Evolutionary conservation across 2,329 filamentous ascomycete species (phyloP).

Genomic region (Albifimbria verrucaria): DNA sequence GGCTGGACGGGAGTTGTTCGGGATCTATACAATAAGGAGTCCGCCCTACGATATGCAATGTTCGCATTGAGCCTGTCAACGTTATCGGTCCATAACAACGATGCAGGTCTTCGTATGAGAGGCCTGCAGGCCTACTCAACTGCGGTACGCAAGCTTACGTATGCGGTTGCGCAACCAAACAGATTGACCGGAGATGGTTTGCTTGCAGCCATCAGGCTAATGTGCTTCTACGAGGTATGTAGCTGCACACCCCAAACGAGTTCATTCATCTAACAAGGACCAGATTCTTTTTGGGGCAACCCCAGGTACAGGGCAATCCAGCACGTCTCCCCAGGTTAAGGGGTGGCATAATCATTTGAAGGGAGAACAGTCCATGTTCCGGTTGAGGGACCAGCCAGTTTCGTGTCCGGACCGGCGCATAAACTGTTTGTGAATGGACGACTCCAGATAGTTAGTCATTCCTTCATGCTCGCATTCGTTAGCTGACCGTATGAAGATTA

Average conservation of each 20-base stretch:
- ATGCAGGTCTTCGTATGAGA: not conserved
- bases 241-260: no score
- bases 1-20: not conserved
- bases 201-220: not conserved
- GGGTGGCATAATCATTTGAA: not conserved
- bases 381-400: not conserved
- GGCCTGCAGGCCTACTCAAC: not conserved
- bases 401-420: not conserved
- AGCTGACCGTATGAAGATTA: not conserved
- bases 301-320: not conserved
- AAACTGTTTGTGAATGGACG: not conserved
- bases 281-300: not conserved
- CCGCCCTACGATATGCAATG: not conserved
- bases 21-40: not conserved
- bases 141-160: not conserved
- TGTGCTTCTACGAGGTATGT: not conserved
- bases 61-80: not conserved
- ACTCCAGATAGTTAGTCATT: not conserved
- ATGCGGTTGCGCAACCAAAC: not conserved
- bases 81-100: not conserved
- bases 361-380: not conserved
- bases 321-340: not conserved
- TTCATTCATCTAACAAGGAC: no score
- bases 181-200: not conserved
- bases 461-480: not conserved